phyloP scores from a whole-genome alignment of 352 stramenopile species.

The Phytophthora lateralis region DNA sequence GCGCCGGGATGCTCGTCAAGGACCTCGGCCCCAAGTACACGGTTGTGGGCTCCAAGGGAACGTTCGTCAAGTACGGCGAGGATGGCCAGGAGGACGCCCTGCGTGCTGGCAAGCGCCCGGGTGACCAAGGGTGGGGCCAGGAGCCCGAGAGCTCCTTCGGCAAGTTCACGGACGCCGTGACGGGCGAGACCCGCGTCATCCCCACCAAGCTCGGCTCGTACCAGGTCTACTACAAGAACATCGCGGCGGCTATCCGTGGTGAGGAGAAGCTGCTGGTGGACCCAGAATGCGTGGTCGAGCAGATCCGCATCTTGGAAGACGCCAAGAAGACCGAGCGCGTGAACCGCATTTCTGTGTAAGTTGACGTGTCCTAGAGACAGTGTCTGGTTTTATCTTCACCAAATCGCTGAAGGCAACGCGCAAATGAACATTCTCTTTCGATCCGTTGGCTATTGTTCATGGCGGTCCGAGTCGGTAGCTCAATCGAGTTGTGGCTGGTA shows the following conservation, averaged over 20 bases:
- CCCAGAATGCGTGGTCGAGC: slow-evolving; percentile 51
- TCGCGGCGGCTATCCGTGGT: slow-evolving; percentile 62
- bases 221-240: slow-evolving; percentile 75
- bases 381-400: not conserved
- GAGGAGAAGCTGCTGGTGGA: slow-evolving; percentile 57
- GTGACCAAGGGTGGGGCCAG: slow-evolving; percentile 53
- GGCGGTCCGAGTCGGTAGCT: not conserved
- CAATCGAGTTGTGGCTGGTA: slow-evolving; percentile 19
- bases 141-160: slow-evolving; percentile 55
- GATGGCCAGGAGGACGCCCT: slow-evolving; percentile 70
- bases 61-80: slow-evolving; percentile 66
- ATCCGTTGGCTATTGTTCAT: slow-evolving; percentile 5
- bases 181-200: slow-evolving; percentile 32
- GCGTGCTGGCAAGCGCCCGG: slow-evolving; percentile 55
- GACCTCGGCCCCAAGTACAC: slow-evolving; percentile 67
- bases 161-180: slow-evolving; percentile 38
- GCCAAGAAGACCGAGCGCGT: slow-evolving; percentile 64
- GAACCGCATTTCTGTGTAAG: slow-evolving; percentile 39
- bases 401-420: not conserved
- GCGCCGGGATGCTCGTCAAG: slow-evolving; percentile 70
- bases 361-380: not conserved
- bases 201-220: slow-evolving; percentile 58
- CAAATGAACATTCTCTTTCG: slow-evolving; percentile 1
- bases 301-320: slow-evolving; percentile 79
- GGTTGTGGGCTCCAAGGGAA: slow-evolving; percentile 59